Percentiles rank a stretch among this genome's conserved stretches.
Evolutionary conservation across 2,329 filamentous ascomycete genomes (phyloP).

Genomic region (Ceratocystis diversiconidia): DNA sequence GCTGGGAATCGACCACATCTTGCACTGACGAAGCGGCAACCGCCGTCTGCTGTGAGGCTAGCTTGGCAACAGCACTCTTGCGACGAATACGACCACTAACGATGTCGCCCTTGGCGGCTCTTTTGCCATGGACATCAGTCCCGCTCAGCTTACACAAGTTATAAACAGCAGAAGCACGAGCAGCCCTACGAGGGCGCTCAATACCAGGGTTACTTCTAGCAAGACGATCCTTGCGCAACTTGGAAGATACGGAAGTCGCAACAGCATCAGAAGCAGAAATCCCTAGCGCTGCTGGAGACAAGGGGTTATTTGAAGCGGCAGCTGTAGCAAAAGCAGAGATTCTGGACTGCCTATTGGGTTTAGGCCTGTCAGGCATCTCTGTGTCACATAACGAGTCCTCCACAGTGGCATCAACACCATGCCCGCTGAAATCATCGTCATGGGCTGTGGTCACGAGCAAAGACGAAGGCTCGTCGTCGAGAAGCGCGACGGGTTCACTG

Average conservation of each 20-base stretch:
- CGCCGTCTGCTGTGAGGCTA: neutral
- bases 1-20: conserved; percentile 22
- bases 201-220: neutral
- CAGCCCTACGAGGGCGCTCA: conserved; percentile 20
- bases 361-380: neutral
- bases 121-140: conserved; percentile 45
- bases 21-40: neutral
- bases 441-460: conserved; percentile 37
- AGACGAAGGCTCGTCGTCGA: conserved; percentile 13
- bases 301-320: too few species aligned
- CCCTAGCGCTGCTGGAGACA: too few species aligned
- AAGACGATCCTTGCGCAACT: conserved; percentile 9
- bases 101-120: conserved; percentile 37
- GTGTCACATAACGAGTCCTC: neutral
- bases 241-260: conserved; percentile 19
- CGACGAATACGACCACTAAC: conserved; percentile 33
- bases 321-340: neutral
- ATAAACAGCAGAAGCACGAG: conserved; percentile 30
- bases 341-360: neutral
- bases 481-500: conserved; percentile 11
- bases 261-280: neutral
- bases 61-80: conserved; percentile 8
- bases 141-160: conserved; percentile 51
- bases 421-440: neutral
- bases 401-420: conserved; percentile 45